Conservation (phyloP, 108 stramenopile species). For the Skeletonema menzelii region DNA sequence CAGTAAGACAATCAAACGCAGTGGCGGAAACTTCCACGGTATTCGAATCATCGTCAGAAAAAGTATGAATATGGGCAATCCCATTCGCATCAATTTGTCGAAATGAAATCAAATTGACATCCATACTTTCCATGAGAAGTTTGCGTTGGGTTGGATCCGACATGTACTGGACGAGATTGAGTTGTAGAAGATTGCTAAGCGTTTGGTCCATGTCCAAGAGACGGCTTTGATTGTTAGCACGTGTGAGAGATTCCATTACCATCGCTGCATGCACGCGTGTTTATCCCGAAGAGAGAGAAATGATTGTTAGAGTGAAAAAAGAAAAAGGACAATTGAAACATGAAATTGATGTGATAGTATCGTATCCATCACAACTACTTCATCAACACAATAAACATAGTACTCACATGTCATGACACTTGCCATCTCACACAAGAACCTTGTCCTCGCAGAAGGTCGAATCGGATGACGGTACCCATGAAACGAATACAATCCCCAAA, state of each 20-base stretch:
- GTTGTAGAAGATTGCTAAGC: conserved; percentile 8
- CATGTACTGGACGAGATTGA: not conserved
- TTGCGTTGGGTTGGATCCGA: not conserved
- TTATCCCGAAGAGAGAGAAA: not conserved
- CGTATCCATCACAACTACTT: no score
- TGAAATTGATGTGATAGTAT: no score
- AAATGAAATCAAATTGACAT: conserved; percentile 31
- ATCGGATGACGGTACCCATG: conserved; percentile 34
- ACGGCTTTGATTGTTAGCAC: conserved; percentile 13
- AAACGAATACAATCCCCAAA: conserved; percentile 43
- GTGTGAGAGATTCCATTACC: conserved; percentile 27
- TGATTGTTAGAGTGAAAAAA: not conserved
- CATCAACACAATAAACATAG: not conserved
- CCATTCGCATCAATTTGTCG: conserved; percentile 7
- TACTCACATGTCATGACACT: conserved; percentile 14
- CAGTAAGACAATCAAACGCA: conserved; percentile 21
- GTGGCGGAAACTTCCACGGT: conserved; percentile 5
- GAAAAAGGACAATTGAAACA: no score
- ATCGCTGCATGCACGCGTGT: not conserved
- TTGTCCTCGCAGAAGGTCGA: conserved; percentile 16
- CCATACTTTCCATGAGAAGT: conserved; percentile 7
- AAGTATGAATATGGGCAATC: conserved; percentile 3
- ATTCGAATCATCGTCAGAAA: not conserved
- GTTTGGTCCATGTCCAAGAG: conserved; percentile 18
- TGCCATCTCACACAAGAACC: conserved; percentile 43